Evolutionary conservation across 164 flowering plant species (phyloP).

Genomic region (Amborella trichopoda): DNA sequence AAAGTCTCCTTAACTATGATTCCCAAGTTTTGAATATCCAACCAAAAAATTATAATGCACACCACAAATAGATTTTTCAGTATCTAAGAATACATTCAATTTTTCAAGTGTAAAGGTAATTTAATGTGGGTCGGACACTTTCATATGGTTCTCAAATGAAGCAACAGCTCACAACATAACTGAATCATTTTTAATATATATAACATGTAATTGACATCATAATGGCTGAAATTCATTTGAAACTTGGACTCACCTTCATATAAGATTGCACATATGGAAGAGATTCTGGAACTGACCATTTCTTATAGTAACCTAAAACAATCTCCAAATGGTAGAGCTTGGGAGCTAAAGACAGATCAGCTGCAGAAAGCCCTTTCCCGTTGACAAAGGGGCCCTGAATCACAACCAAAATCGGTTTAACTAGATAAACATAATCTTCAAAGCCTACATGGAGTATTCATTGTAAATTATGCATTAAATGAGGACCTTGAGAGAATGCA

Average conservation of each 20-base stretch:
- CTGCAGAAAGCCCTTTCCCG: constrained; percentile 71
- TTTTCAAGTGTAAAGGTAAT: neutral
- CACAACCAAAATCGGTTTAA: neutral
- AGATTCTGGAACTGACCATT: constrained; percentile 85
- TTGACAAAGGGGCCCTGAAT: constrained; percentile 83
- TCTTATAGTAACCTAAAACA: constrained; percentile 78
- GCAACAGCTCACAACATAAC: neutral
- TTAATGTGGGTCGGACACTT: neutral
- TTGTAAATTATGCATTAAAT: too few relatives aligned
- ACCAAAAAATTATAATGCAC: too few relatives aligned
- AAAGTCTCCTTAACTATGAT: too few relatives aligned
- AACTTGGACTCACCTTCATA: constrained; percentile 79
- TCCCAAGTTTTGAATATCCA: too few relatives aligned
- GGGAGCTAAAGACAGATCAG: constrained; percentile 83
- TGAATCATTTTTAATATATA: neutral
- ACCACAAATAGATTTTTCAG: neutral
- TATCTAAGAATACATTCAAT: neutral
- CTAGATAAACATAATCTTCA: too few relatives aligned
- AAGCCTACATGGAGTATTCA: too few relatives aligned
- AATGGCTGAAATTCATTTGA: too few relatives aligned
- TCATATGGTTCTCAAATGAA: neutral
- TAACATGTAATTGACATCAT: neutral
- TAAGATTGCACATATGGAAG: constrained; percentile 65
- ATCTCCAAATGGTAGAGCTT: constrained; percentile 90
- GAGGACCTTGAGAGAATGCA: too few relatives aligned